Evolutionary conservation across 139 green algal genomes (phyloP).

Genomic region (Chlorella sp.): DNA sequence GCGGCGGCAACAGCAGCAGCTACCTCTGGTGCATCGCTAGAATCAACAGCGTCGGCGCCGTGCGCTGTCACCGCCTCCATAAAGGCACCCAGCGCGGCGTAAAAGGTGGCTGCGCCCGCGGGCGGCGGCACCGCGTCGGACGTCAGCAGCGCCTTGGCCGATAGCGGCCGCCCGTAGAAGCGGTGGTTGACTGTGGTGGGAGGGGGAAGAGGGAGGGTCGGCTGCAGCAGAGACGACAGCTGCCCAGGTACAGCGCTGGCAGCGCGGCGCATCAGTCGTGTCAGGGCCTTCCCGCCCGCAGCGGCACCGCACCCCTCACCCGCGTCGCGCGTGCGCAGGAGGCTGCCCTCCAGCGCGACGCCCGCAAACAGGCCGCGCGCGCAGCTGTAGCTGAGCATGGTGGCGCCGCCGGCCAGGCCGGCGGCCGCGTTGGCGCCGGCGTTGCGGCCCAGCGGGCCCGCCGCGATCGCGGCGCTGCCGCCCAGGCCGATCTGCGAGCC

Average conservation of each 20-base stretch:
- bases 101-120: constrained; percentile 59
- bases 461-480: constrained; percentile 43
- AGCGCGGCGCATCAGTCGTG: too few relatives aligned
- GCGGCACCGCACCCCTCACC: too few relatives aligned
- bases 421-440: constrained; percentile 50
- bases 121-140: constrained; percentile 45
- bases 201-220: too few relatives aligned
- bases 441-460: constrained; percentile 63
- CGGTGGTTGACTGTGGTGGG: too few relatives aligned
- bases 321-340: constrained; percentile 43
- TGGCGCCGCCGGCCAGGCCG: constrained; percentile 14
- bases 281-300: too few relatives aligned
- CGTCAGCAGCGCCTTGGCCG: constrained; percentile 61
- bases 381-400: constrained; percentile 57
- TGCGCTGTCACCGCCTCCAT: too few relatives aligned
- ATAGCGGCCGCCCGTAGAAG: constrained; percentile 65
- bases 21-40: not conserved
- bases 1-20: not conserved
- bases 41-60: too few relatives aligned
- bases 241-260: too few relatives aligned
- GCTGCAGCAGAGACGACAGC: too few relatives aligned
- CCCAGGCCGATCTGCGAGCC: constrained; percentile 49
- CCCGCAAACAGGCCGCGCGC: constrained; percentile 63
- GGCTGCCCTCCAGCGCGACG: constrained; percentile 55
- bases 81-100: constrained; percentile 38